Evolutionary conservation across 345 rosid species (phyloP), one percentile per base, ranked within the genome.

Genomic region (Hypericum androsaemum): DNA sequence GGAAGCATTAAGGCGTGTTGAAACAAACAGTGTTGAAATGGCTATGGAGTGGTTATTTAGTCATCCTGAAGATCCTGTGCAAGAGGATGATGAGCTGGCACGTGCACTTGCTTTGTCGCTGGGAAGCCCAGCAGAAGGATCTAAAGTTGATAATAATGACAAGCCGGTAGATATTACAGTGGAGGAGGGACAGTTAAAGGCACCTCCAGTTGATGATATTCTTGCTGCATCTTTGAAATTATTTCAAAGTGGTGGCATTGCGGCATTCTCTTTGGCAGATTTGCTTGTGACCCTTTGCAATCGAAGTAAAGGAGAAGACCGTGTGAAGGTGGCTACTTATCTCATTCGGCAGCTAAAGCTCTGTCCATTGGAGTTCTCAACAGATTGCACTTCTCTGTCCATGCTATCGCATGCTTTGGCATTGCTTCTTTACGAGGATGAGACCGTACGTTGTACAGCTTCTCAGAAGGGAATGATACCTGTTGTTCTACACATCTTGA

Each of bases 71-170:
- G 95, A 87, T 69, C 87, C 79, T 70, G 92, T 83, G 65, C 98
- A 84, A 73, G 98, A 90, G 73, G 95, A 90, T 76, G 98, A 90
- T 72, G 96, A 90, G 64, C 73, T 90, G 57, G 98, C 98, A 53
- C 88, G 77, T 43, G 98, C 98, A 39, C 89, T 90, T 70, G 96
- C 98, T 52, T 64, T 90, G 13, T 90, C 96, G 55, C 82, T 90
- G 41, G 98, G 98, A 56, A 90, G 54, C 69, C 83, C 98, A 32
- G 82, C 96, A n/a, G 96, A 90, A 53, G 69, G 84, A 38, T 69
- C 85, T 52, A 90, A 86, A 76, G 60, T 56, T 66, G 95, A 86
- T 42, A 75, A 67, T 73, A 59, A 54, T 53, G 96, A 86, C 65
- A 86, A 87, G 77, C 51, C 83, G 15, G 60, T 63, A 45, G 95